Evolutionary conservation across 2,329 filamentous ascomycete species (phyloP), one percentile per base, ranked within the genome.

Genomic region (Leptoxyphium fumago): DNA sequence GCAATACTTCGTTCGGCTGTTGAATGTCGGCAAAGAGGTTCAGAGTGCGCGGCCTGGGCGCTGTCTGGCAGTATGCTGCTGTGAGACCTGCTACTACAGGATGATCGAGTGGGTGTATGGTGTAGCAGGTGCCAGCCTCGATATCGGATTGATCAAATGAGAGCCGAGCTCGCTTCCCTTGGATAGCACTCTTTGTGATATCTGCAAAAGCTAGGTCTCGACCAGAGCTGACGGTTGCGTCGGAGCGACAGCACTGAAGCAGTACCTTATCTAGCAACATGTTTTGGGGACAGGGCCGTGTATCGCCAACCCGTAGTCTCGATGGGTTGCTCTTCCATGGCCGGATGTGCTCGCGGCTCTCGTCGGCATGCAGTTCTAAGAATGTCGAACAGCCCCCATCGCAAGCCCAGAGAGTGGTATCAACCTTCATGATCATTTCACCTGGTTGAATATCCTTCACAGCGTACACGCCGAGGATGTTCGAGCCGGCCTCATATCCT

Each of bases 1-100:
- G 81, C 5, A 89, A 71, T 5, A 86, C 69, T 52, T 85, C 78
- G 2, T 86, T 69, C 1, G 82, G 81, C 5, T 72, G 74, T 43
- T 80, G 71, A 47, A 88, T 75, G 51, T 84, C 85, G 58, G 75
- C 76, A 39, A 75, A 70, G 61, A 87, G 84, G 8, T 76, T 80
- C 60, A 87, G 88, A 0, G 78, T 29, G 1, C 49, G 40, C 15
- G 47, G 41, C 3, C 17, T 18, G 5, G 15, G 32, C 15, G 15
- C 32, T 36, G 13, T 13, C 3, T 15, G 11, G 15, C 46, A 47
- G 47, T 60, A 59, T 7, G 43, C 49, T 2, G 57, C 48, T 2
- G 53, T 57, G 9, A 60, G 45, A 2, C 56, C 44, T 8, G 55
- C 55, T 26, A 57, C 45, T 7, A 53, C 44, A 1, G 48, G 42